phyloP scores from a whole-genome alignment of 2,329 filamentous ascomycete genomes.

The Myrmaecium sp. region DNA sequence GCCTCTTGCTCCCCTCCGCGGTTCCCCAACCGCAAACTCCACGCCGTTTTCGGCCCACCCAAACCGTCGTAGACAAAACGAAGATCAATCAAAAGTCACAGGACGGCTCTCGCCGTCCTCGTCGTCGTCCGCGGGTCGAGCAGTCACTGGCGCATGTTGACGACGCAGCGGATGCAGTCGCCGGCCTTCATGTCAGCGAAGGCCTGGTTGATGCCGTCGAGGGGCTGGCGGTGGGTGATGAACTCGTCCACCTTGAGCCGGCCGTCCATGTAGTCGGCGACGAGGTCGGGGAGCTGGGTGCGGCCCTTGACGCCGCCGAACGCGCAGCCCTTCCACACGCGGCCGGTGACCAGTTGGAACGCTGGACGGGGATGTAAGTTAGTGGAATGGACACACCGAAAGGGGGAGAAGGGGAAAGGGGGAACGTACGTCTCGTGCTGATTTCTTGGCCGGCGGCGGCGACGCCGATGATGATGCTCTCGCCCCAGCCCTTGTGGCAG shows the following conservation, averaged over 20 bases:
- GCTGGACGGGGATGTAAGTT: conserved; percentile 33
- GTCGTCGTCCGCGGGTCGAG: no score
- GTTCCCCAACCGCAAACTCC: no score
- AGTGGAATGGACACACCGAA: conserved; percentile 1
- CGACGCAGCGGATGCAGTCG: conserved; percentile 91
- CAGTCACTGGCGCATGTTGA: conserved; percentile 43
- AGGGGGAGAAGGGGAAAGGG: background rate
- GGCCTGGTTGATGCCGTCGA: conserved; percentile 72
- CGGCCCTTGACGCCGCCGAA: conserved; percentile 98
- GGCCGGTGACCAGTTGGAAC: conserved; percentile 96
- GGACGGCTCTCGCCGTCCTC: no score
- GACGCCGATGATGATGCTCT: conserved; percentile 95
- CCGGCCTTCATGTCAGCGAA: conserved; percentile 92
- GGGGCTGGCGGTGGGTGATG: conserved; percentile 83
- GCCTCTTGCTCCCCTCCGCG: no score
- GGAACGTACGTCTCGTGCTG: conserved; percentile 68
- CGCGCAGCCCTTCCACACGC: conserved; percentile 94
- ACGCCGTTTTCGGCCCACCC: no score
- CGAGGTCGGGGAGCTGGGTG: conserved; percentile 72
- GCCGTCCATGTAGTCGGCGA: conserved; percentile 76
- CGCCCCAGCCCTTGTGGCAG: conserved; percentile 98
- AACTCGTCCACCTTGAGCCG: conserved; percentile 97
- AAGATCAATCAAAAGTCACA: no score
- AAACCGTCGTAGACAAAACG: no score
- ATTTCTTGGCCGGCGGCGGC: conserved; percentile 95